Base-by-base conservation (phyloP, 768 basidiomycete species). In the Xanthoconium purpureum region DNA sequence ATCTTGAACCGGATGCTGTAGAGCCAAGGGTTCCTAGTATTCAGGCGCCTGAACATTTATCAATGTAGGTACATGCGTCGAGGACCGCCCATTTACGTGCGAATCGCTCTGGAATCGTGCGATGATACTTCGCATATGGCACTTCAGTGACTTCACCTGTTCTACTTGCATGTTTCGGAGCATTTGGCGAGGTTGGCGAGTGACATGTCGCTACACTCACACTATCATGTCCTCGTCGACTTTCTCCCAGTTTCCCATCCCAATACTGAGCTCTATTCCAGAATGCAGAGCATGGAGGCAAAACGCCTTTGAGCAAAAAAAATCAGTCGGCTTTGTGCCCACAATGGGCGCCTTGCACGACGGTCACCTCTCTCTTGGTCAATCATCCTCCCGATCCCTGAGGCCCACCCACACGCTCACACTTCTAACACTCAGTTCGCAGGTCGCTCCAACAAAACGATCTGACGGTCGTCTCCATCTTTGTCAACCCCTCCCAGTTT, bases 301-400 rank as follows among this genome's bases (percentile, higher is more conserved):
- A 47, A 73, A 73, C 33, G 90, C 85, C 0, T 83, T 82, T 56
- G 76, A 79, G 1, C 73, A 77, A 44, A 74, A 76, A 32, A 81
- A 85, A 66, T 80, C 84, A 1, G 92, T 99, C 6, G 97, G 97
- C 1, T 91, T 90, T 56, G 94, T 99, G n/a, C 84, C 97, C 1
- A 99, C 97, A 12, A 98, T 98, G 96, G 96, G 96, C 20, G 96
- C 96, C 2, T 74, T 99, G 42, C 97, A 99, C 69, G 85, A 89
- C 10, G 97, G 97, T 2, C 97, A 98, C 70, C 77, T 98, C 42
- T 84, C 89, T 51, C 85, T 99, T 36, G 91, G 96, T 97, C 63
- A 59, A 85, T 59, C 30, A 55, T 50, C 83, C 17, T 65, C n/a
- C 50, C 13, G 6, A 36, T 30, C n/a, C 48, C 12, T 50, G 10